phyloP scores from a whole-genome alignment of 495 filamentous ascomycete species.

The Penicillium flavigenum region DNA sequence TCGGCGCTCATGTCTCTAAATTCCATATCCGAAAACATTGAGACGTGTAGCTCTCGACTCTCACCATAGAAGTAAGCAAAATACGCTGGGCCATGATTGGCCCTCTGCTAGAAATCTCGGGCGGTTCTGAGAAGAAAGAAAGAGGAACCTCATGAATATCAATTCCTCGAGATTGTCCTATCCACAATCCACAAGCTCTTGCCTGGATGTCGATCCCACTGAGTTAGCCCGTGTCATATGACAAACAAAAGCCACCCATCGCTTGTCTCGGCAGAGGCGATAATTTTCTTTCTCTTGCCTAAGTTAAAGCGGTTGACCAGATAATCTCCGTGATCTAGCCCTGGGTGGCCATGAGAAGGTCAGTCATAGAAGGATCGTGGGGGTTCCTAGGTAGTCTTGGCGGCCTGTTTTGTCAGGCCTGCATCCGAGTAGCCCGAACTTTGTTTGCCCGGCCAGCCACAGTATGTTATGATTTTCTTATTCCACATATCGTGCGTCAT shows the following conservation, averaged over 20 bases:
- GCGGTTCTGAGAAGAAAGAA: neutral
- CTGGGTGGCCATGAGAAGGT: neutral
- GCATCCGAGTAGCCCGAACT: neutral
- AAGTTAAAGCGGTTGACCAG: neutral
- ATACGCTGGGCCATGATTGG: neutral
- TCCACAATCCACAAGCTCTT: neutral
- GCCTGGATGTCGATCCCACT: neutral
- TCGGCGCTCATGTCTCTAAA: neutral
- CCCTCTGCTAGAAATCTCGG: neutral
- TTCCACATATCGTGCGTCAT: neutral
- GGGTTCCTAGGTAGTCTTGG: too few relatives aligned
- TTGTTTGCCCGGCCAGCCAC: neutral
- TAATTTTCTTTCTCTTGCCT: neutral
- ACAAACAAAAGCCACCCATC: neutral
- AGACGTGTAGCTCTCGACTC: neutral
- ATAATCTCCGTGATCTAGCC: neutral
- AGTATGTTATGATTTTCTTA: neutral
- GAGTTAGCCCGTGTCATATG: neutral
- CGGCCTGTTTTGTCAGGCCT: neutral
- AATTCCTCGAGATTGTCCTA: neutral
- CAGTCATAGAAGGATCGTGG: neutral
- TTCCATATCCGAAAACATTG: neutral
- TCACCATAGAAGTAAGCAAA: neutral
- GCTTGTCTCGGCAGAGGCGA: neutral
- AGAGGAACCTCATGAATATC: neutral